A percentile compares a stretch with the other conserved stretches of the same genome.
Conservation (phyloP, 2,329 filamentous ascomycete species). For the Calycina herbarum region DNA sequence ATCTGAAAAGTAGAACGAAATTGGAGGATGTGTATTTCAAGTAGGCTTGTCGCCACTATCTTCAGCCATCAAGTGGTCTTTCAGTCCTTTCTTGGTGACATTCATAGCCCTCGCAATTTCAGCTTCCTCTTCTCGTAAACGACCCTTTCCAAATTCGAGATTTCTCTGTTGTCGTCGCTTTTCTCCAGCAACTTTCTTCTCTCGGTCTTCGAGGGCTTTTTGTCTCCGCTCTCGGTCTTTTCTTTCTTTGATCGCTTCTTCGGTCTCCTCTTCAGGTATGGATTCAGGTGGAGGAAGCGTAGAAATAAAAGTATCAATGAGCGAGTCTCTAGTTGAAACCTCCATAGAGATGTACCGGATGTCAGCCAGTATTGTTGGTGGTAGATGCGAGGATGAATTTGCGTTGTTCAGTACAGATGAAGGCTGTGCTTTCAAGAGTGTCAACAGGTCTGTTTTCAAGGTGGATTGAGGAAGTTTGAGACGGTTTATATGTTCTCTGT, state of each 20-base stretch:
- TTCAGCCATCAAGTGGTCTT: constrained; percentile 53
- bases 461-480: constrained; percentile 65
- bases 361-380: constrained; percentile 62
- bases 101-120: constrained; percentile 70
- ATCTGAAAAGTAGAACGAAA: neutral
- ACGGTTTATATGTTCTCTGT: constrained; percentile 70
- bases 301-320: constrained; percentile 67
- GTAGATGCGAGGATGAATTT: constrained; percentile 58
- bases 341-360: constrained; percentile 70
- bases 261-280: constrained; percentile 47
- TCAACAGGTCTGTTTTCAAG: constrained; percentile 68
- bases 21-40: constrained; percentile 7
- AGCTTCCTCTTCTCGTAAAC: constrained; percentile 64
- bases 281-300: constrained; percentile 59
- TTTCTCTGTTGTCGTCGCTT: constrained; percentile 59
- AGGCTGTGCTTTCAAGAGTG: constrained; percentile 63
- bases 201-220: constrained; percentile 65
- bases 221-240: constrained; percentile 61
- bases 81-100: constrained; percentile 65
- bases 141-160: constrained; percentile 59
- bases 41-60: constrained; percentile 15
- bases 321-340: constrained; percentile 57
- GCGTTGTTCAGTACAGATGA: constrained; percentile 58
- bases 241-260: constrained; percentile 51
- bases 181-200: constrained; percentile 62